Evolutionary conservation across 2,329 filamentous ascomycete species (phyloP).

Genomic region (Dissoconium aciculare): DNA sequence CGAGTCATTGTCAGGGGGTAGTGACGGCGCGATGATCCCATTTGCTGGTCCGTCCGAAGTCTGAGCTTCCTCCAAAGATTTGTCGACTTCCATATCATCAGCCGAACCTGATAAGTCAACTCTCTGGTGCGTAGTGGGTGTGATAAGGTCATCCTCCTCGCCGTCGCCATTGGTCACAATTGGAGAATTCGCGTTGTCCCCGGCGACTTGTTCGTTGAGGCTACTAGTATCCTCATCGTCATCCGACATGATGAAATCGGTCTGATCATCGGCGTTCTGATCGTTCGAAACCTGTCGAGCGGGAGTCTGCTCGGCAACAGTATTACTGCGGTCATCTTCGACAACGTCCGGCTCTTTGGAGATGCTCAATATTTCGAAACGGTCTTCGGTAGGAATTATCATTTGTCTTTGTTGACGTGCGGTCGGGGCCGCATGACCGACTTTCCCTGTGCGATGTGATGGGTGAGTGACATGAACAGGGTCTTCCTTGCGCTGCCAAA

Average conservation of each 20-base stretch:
- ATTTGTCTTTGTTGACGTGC: not conserved
- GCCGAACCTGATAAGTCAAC: too few species aligned
- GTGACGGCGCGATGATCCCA: too few species aligned
- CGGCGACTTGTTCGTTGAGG: not conserved
- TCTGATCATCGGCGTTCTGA: not conserved
- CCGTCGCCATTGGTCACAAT: too few species aligned
- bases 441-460: not conserved
- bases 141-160: too few species aligned
- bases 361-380: not conserved
- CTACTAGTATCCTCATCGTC: not conserved
- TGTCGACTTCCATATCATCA: too few species aligned
- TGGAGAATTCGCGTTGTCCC: too few species aligned
- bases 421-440: not conserved
- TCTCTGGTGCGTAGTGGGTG: too few species aligned
- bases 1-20: too few species aligned
- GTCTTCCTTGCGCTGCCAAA: constrained; percentile 24
- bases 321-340: not conserved
- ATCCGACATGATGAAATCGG: not conserved
- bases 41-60: too few species aligned
- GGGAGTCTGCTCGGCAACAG: not conserved
- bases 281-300: not conserved
- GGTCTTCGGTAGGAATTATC: not conserved
- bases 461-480: constrained; percentile 14
- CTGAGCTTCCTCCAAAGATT: too few species aligned
- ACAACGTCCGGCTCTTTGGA: not conserved